These are phyloP conservation scores for Begonia loranthoides DNA, from an alignment of 306 rosid genomes.

Conservation along the genomic window DNA sequence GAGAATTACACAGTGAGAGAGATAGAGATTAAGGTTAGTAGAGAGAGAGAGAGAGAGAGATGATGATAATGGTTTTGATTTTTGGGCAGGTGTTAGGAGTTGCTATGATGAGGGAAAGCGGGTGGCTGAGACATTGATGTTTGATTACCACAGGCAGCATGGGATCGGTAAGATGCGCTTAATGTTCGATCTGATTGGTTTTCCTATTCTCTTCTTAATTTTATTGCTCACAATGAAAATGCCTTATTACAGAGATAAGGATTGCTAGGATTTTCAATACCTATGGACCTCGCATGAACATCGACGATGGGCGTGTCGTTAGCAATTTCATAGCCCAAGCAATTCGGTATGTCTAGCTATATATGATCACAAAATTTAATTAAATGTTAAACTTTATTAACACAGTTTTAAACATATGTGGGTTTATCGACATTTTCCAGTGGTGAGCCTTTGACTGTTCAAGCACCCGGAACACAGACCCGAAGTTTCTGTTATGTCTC, in stretches of 20 bases:
- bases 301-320: constrained; percentile 95
- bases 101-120: constrained; percentile 99
- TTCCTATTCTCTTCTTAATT: too few relatives aligned
- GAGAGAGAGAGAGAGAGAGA: background rate
- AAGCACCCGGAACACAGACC: constrained; percentile 39
- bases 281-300: constrained; percentile 99
- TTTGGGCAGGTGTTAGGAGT: constrained; percentile 58
- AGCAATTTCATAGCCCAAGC: constrained; percentile 99
- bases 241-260: constrained; percentile 44
- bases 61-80: too few relatives aligned
- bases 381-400: too few relatives aligned
- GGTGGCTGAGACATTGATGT: constrained; percentile 98
- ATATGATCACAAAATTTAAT: too few relatives aligned
- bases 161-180: constrained; percentile 42
- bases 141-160: constrained; percentile 96
- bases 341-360: constrained; percentile 42
- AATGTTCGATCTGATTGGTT: too few relatives aligned
- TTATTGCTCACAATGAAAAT: background rate
- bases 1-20: background rate
- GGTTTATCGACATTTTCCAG: constrained; percentile 24
- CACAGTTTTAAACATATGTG: background rate
- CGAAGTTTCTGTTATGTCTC: constrained; percentile 44
- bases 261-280: constrained; percentile 95
- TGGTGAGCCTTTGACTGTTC: constrained; percentile 49
- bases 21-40: background rate